A percentile compares a stretch with the other conserved stretches of the same genome.
Evolutionary conservation across 176 grass and related monocot genomes (phyloP).

Genomic region (Poa annua): DNA sequence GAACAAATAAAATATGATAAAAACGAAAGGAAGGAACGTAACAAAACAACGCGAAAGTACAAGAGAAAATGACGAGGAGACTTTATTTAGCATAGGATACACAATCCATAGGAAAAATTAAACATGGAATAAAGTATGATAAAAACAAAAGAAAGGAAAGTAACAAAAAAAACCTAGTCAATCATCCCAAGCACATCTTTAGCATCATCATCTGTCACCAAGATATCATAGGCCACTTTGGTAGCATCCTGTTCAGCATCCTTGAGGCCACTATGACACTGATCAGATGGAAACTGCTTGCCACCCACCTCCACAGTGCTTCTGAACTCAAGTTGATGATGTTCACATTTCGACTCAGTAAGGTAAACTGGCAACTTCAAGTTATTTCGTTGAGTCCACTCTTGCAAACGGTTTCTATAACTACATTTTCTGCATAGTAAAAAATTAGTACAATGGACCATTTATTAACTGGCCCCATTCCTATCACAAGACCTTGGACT

Average conservation of each 20-base stretch:
- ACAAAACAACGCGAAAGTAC: neutral
- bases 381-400: slow-evolving; percentile 26
- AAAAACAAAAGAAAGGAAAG: slow-evolving; percentile 1
- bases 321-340: slow-evolving; percentile 50
- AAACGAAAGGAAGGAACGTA: neutral
- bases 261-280: slow-evolving; percentile 51
- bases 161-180: slow-evolving; percentile 46
- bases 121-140: neutral
- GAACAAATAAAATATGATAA: neutral
- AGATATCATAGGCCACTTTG: slow-evolving; percentile 49
- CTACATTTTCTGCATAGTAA: slow-evolving; percentile 46
- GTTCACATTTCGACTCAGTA: slow-evolving; percentile 36
- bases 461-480: slow-evolving; percentile 28
- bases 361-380: slow-evolving; percentile 48
- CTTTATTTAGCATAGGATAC: neutral
- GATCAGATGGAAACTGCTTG: slow-evolving; percentile 42
- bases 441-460: slow-evolving; percentile 27
- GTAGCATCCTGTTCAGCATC: slow-evolving; percentile 68
- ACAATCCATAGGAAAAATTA: slow-evolving; percentile 22
- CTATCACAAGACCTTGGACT: neutral
- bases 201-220: slow-evolving; percentile 29
- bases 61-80: neutral
- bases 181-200: slow-evolving; percentile 35
- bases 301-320: slow-evolving; percentile 51
- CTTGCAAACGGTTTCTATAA: slow-evolving; percentile 54